phyloP scores from a whole-genome alignment of 371 early-diverging fungal genomes.

The Rhizopus stolonifer region DNA sequence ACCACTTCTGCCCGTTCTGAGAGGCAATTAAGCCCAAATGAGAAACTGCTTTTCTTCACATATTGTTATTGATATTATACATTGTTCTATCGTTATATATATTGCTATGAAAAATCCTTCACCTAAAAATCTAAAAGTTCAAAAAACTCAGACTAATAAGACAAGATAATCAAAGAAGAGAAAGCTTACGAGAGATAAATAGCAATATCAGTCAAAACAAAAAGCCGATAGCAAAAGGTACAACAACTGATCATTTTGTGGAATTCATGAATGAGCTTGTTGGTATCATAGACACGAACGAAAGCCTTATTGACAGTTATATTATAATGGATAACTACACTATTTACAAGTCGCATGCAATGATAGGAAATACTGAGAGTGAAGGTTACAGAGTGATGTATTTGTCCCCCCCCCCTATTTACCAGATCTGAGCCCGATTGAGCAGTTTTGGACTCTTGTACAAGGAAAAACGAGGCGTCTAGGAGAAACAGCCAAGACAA shows the following conservation, averaged over 20 bases:
- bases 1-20: no score
- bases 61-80: no score
- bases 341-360: no score
- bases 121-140: background rate
- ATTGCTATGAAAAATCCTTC: background rate
- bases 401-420: constrained; percentile 6
- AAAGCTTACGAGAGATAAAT: background rate
- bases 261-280: constrained; percentile 8
- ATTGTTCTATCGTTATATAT: no score
- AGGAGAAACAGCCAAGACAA: no score
- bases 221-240: constrained; percentile 8
- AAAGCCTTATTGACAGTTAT: constrained; percentile 2
- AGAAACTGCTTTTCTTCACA: no score
- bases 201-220: background rate
- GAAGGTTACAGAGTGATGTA: constrained; percentile 5
- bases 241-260: constrained; percentile 12
- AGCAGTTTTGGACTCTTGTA: constrained; percentile 9
- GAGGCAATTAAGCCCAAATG: no score
- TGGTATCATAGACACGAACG: constrained; percentile 5
- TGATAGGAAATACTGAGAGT: no score
- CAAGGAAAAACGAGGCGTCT: background rate
- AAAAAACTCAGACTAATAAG: background rate
- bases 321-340: no score
- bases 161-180: background rate
- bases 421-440: constrained; percentile 11